phyloP scores from a whole-genome alignment of 176 grass and related monocot genomes.

The Eragrostis nindensis region DNA sequence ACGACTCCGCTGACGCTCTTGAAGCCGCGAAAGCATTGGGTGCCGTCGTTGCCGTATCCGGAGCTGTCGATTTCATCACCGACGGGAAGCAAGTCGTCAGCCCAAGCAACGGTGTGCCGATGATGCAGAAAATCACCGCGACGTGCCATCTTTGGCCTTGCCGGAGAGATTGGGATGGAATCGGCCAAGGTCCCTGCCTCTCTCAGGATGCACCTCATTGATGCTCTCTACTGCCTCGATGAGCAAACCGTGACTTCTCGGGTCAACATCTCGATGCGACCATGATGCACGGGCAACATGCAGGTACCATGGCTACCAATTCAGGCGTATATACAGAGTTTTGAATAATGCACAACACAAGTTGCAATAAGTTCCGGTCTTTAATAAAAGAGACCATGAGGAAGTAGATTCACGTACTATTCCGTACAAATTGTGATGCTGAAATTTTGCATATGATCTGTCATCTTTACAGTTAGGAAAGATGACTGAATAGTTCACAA shows the following conservation, averaged over 20 bases:
- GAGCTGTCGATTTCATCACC: slow-evolving; percentile 73
- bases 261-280: slow-evolving; percentile 43
- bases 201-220: slow-evolving; percentile 81
- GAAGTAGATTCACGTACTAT: too few species aligned
- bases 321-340: background rate
- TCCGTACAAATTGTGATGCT: slow-evolving; percentile 1
- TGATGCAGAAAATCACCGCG: slow-evolving; percentile 90
- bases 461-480: background rate
- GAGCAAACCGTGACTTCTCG: slow-evolving; percentile 48
- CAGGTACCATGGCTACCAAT: background rate
- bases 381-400: too few species aligned
- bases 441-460: background rate
- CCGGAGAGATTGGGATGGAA: slow-evolving; percentile 69
- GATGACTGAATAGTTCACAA: too few species aligned
- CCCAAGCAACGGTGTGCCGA: slow-evolving; percentile 64
- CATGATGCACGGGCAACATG: background rate
- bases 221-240: slow-evolving; percentile 59
- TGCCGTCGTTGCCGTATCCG: slow-evolving; percentile 64
- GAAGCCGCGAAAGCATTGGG: slow-evolving; percentile 63
- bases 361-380: background rate
- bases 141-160: slow-evolving; percentile 69
- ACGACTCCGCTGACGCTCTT: slow-evolving; percentile 67
- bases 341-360: background rate
- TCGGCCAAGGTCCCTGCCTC: slow-evolving; percentile 74
- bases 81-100: slow-evolving; percentile 50